These are phyloP conservation scores for Cokeromyces recurvatus DNA, from an alignment of 371 early-diverging fungal genomes.

Conservation along the genomic window DNA sequence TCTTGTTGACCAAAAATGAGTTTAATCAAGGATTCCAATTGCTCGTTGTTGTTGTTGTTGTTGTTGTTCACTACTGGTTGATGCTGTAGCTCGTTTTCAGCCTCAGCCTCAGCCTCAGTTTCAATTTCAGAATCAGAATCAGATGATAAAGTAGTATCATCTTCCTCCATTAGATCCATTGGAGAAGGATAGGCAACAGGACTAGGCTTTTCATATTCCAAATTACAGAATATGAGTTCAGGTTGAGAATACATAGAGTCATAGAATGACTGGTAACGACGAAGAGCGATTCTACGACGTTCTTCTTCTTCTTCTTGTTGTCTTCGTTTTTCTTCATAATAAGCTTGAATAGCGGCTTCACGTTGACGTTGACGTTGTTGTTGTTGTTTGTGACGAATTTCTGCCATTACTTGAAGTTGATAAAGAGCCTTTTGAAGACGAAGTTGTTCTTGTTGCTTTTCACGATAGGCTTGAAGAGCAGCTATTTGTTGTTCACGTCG, in stretches of 20 bases:
- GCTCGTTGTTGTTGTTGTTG: slow-evolving; percentile 9
- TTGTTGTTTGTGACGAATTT: too few species aligned
- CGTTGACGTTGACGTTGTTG: slow-evolving; percentile 12
- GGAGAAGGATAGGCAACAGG: too few species aligned
- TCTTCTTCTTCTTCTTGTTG: neutral
- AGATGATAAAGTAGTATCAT: too few species aligned
- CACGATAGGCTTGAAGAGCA: slow-evolving; percentile 1
- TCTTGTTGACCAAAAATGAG: slow-evolving; percentile 8
- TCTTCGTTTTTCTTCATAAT: slow-evolving; percentile 7
- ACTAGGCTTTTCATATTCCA: too few species aligned
- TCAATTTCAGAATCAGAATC: slow-evolving; percentile 1
- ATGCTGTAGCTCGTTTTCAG: too few species aligned
- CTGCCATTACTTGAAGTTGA: slow-evolving; percentile 8
- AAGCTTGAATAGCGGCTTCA: slow-evolving; percentile 18
- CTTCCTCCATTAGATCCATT: too few species aligned
- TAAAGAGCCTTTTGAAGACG: slow-evolving; percentile 8
- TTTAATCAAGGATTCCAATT: slow-evolving; percentile 3
- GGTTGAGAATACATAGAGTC: too few species aligned
- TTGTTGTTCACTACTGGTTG: too few species aligned
- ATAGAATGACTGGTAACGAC: too few species aligned
- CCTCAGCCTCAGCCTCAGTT: too few species aligned
- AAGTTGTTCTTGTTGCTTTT: slow-evolving; percentile 10
- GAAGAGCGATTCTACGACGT: too few species aligned
- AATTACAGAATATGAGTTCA: too few species aligned
- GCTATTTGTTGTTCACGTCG: slow-evolving; percentile 10